Evolutionary conservation across 2,329 filamentous ascomycete genomes (phyloP), one percentile per base, ranked within the genome.

Genomic region (Diplocarpon rosae): DNA sequence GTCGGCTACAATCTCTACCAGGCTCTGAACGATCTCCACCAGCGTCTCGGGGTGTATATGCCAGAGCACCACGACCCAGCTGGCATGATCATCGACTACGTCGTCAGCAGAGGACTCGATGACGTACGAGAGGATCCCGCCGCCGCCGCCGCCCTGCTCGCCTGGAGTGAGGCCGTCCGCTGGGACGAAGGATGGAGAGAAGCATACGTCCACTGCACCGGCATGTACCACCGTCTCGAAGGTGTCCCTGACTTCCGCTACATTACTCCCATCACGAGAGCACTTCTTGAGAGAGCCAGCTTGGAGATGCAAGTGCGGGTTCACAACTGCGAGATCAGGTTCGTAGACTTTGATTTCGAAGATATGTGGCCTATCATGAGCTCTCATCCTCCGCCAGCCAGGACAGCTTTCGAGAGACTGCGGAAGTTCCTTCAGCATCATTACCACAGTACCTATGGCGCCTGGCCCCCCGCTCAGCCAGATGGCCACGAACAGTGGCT

Each of bases 111-210:
- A 10, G 73, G 72, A 5, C 71, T 84, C 5, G 78, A 83, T 51
- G 79, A 85, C 56, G 68, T 80, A 10, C 72, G 80, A 10, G 73
- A 74, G 44, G 76, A 77, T 48, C 66, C 76, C 0, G 72, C 75
- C 30, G 67, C 68, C 2, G 79, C 80, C 1, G 69, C 80, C 2
- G 72, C 74, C 0, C 63, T 85, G 13, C 65, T 86, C 3, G 73
- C 76, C 0, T 85, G 79, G 76, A 72, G 76, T 2, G 82, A 85
- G 53, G 68, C 67, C 14, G 73, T 84, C 10, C 52, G 49, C 11
- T 83, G 80, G 78, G 70, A 76, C 36, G 75, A 80, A 50, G 78
- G 80, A 1, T 86, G 80, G 70, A 69, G 73, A 13, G 80, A 85
- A 58, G 71, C 72, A 20, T 86, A 83, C 53, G 66, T 77, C 6